phyloP scores from a whole-genome alignment of 805 yeast genomes.

The Lachancea sp. region DNA sequence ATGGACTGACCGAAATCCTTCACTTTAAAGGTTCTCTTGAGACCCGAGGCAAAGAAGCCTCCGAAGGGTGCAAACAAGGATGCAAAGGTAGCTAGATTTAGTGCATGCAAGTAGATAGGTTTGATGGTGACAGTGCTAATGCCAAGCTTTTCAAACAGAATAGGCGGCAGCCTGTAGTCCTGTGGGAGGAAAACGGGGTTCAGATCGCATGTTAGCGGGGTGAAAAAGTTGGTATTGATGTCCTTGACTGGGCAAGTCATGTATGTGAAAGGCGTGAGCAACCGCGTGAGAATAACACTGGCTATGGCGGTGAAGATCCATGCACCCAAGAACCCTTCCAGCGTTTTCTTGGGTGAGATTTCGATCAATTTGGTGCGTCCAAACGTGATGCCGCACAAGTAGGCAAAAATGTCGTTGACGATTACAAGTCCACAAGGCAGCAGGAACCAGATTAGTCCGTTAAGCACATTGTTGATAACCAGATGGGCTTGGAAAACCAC shows the following conservation, averaged over 20 bases:
- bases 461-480: conserved; percentile 80
- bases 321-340: conserved; percentile 96
- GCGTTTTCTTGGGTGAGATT: conserved; percentile 94
- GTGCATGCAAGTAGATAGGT: conserved; percentile 87
- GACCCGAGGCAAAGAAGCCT: conserved; percentile 96
- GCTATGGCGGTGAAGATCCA: conserved; percentile 87
- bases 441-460: conserved; percentile 91
- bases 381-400: conserved; percentile 93
- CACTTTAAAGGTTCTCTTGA: conserved; percentile 91
- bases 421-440: conserved; percentile 89
- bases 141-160: conserved; percentile 46
- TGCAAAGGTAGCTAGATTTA: conserved; percentile 86
- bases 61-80: conserved; percentile 97
- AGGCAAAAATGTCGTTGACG: conserved; percentile 93
- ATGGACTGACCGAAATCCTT: conserved; percentile 98
- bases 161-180: conserved; percentile 65
- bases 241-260: conserved; percentile 83
- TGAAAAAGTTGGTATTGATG: conserved; percentile 53
- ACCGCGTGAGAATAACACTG: conserved; percentile 58
- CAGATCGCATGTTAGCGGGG: conserved; percentile 65
- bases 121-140: conserved; percentile 53
- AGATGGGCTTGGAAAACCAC: conserved; percentile 93
- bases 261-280: conserved; percentile 60
- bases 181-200: conserved; percentile 88
- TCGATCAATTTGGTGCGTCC: conserved; percentile 89